Base-by-base conservation (phyloP, 1,284 basidiomycete genomes). In the Cryptococcus wingfieldii region DNA sequence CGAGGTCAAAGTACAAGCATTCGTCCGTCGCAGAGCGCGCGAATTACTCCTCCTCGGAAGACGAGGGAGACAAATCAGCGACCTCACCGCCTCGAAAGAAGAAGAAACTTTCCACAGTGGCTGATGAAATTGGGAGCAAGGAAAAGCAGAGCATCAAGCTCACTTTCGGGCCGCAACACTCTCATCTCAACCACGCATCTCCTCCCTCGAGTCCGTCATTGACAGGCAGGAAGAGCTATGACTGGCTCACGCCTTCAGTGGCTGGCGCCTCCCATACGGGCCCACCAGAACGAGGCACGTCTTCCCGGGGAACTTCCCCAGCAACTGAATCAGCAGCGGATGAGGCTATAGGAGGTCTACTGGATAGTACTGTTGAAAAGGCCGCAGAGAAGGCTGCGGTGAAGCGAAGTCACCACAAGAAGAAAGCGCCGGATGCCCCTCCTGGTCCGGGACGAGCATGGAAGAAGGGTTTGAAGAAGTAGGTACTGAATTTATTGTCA, bases 381-480 rank as follows among this genome's bases (percentile, higher is more conserved):
- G 38, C 56, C 54, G 23, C 19, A 23, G 47, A 47, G 16, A 38
- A 27, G 43, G 16, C 38, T 3, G 41, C n/a, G 28, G n/a, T 18
- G 6, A 61, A 58, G 50, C 50, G 53, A 25, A 64, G 59, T 53
- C 64, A 60, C 56, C 47, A 65, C 58, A 66, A 64, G 59, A 57
- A 59, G 59, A 55, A 62, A 50, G 25, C 58, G n/a, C 50, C 44
- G n/a, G 51, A 54, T 0, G 63, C 51, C 6, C 45, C 56, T 13
- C 51, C 64, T 6, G 71, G 69, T 4, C 69, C 69, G 5, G 71
- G 69, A 18, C 72, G 71, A 56, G 64, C 61, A 27, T 70, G 68
- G 69, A 63, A 69, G 48, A 72, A 72, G 61, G 71, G 69, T 6
- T 42, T 70, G 39, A 71, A 69, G 54, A 76, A 76, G 71, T 72